Evolutionary conservation across 305 asterid species (phyloP).

Genomic region (Solanum hybrid): DNA sequence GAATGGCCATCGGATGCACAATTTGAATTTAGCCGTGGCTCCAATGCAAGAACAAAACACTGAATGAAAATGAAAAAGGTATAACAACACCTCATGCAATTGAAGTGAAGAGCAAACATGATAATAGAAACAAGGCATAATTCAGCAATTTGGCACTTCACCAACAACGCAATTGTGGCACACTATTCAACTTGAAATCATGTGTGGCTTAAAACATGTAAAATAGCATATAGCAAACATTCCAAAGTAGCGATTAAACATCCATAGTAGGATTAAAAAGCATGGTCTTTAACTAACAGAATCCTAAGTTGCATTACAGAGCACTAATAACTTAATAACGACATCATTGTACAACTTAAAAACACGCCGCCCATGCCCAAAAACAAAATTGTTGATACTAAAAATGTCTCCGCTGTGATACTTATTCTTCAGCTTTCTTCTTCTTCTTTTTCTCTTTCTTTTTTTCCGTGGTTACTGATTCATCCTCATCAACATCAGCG

Average conservation of each 20-base stretch:
- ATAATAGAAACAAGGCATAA: not conserved
- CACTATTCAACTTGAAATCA: not conserved
- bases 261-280: not conserved
- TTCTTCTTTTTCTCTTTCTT: conserved; percentile 39
- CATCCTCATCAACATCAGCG: conserved; percentile 28
- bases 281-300: not conserved
- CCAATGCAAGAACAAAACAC: not conserved
- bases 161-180: not conserved
- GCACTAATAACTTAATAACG: not conserved
- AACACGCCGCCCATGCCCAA: not conserved
- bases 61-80: not conserved
- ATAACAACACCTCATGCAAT: too few species aligned
- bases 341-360: not conserved
- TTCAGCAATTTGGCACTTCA: not conserved
- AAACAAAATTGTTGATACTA: not conserved
- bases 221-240: not conserved
- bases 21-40: not conserved
- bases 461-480: conserved; percentile 13
- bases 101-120: not conserved
- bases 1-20: not conserved
- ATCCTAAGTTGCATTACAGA: not conserved
- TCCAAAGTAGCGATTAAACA: not conserved
- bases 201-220: not conserved
- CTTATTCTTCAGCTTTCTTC: conserved; percentile 12
- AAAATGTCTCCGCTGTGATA: not conserved